Evolutionary conservation across 2,329 filamentous ascomycete genomes (phyloP), one percentile per base, ranked within the genome.

Genomic region (Leptographium radiaticola): DNA sequence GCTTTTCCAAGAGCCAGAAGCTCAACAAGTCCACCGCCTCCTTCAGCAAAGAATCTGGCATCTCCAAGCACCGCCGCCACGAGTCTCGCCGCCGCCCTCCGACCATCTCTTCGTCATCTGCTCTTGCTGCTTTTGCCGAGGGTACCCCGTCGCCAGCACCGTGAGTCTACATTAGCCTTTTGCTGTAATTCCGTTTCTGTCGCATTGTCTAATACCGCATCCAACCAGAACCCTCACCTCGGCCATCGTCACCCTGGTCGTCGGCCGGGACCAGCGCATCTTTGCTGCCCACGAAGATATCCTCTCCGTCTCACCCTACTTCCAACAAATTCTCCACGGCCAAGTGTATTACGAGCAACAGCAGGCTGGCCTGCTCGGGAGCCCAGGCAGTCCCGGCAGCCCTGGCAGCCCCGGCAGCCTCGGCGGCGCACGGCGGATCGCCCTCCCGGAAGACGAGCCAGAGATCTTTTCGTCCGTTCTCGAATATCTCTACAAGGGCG

Each of bases 271-370:
- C 60, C 84, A 89, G 67, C 82, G 90, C 25, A 84, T 95, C 61
- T 96, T 96, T 65, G 90, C 90, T 40, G 89, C 89, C 8, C 90
- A 95, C 67, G 87, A 95, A 72, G 86, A 93, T 60, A 79, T 95
- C 57, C 81, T 96, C 56, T 79, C 76, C 65, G 73, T 78, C 53
- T 93, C 88, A 12, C 82, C 88, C 9, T 95, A 84, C 76, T 95
- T 96, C 70, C 75, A 81, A 57, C 71, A 79, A 50, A 75, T 77
- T 45, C 79, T 83, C 59, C 75, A 77, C 54, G 75, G 75, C 58
- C 80, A 84, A 63, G 85, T 79, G 72, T 77, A 33, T 30, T 54
- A 80, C 70, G 77, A 78, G 16, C 63, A 67, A n/a, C 66, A 73
- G 54, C 49, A 51, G 30, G 15, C 10, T 18, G 15, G 33, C 34